Evolutionary conservation across 2,329 filamentous ascomycete species (phyloP).

Genomic region (Cordyceps cateniannulata): DNA sequence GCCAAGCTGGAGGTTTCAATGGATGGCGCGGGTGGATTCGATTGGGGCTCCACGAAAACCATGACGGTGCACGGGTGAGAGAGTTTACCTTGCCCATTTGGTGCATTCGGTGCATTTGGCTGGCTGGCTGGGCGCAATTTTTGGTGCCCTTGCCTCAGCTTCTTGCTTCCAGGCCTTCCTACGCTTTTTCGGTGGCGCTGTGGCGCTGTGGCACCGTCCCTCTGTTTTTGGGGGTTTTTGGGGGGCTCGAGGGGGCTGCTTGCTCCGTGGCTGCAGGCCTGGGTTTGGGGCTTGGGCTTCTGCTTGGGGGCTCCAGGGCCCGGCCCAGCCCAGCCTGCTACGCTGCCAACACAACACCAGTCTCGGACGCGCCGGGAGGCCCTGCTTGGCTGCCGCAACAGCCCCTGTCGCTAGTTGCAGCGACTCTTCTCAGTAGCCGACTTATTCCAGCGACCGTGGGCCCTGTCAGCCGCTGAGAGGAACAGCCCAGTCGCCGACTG

Average conservation of each 20-base stretch:
- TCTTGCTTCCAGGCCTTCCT: no score
- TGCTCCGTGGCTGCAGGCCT: not conserved
- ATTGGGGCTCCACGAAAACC: constrained; percentile 13
- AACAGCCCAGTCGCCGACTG: constrained; percentile 1
- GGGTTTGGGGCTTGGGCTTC: not conserved
- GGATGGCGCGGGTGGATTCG: not conserved
- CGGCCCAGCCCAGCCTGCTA: not conserved
- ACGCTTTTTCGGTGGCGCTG: not conserved
- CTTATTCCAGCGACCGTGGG: not conserved
- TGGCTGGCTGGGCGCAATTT: no score
- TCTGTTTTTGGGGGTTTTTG: not conserved
- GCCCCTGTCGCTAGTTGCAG: not conserved
- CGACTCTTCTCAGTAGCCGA: not conserved
- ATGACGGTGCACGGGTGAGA: constrained; percentile 11
- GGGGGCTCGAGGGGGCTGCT: not conserved
- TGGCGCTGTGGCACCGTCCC: not conserved
- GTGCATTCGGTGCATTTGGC: constrained; percentile 1
- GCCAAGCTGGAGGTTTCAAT: constrained; percentile 10
- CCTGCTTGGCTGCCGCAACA: constrained; percentile 5
- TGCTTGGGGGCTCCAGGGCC: not conserved
- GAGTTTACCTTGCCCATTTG: constrained; percentile 8
- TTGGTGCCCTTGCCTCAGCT: not conserved
- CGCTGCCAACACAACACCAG: not conserved
- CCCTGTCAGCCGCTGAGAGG: not conserved
- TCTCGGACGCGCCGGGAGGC: constrained; percentile 7